Percentiles rank a stretch among this genome's conserved stretches.
phyloP scores from a whole-genome alignment of 208 protist species.

The Leishmania tropica region DNA sequence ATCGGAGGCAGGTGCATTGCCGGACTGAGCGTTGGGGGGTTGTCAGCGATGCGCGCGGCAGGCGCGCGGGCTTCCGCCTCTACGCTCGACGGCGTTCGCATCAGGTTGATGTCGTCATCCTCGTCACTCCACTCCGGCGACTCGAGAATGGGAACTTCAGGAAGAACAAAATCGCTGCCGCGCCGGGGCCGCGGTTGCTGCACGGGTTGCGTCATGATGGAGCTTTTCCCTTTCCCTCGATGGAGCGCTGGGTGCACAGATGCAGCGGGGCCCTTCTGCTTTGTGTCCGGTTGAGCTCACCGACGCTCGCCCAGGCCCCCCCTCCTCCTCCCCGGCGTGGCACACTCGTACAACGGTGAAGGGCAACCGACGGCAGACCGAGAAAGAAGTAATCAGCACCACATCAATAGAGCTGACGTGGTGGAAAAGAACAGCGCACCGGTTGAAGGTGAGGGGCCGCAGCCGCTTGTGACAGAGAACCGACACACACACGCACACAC shows the following conservation, averaged over 20 bases:
- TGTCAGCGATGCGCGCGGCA: neutral
- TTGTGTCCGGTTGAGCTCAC: neutral
- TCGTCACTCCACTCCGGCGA: slow-evolving; percentile 38
- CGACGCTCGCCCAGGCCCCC: neutral
- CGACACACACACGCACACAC: no score
- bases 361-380: neutral
- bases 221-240: neutral
- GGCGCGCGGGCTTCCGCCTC: neutral
- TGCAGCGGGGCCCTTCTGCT: neutral
- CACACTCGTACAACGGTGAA: neutral
- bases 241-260: neutral
- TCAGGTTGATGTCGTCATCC: neutral
- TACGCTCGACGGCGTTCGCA: neutral
- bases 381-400: no score
- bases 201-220: slow-evolving; percentile 24
- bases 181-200: slow-evolving; percentile 3
- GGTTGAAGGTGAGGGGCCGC: no score
- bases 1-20: neutral
- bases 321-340: no score
- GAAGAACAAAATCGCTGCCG: slow-evolving; percentile 36
- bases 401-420: no score
- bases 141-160: slow-evolving; percentile 29
- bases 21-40: neutral
- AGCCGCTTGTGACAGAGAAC: no score
- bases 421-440: no score